Evolutionary conservation across 2,329 filamentous ascomycete genomes (phyloP), one percentile per base, ranked within the genome.

Genomic region (Botrytis fabae): DNA sequence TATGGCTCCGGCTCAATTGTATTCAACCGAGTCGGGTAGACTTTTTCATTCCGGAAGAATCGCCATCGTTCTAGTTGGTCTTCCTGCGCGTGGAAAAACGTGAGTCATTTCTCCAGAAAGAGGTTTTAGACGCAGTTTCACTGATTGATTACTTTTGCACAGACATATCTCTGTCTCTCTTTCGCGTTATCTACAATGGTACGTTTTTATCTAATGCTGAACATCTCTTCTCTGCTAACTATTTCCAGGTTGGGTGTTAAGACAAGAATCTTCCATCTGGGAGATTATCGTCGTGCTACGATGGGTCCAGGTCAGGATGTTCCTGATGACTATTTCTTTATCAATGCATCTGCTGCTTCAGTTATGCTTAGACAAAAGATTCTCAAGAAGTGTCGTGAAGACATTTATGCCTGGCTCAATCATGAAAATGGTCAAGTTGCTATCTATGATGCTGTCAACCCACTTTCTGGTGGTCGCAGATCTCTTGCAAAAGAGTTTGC

Each of bases 381-480:
- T 70, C 86, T 99, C 32, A 97, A 98, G 84, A 97, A 97, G 81
- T 99, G 96, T 78, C 91, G 96, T 74, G 95, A 98, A 81, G 96
- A 99, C 80, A 98, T 99, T 73, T 97, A 98, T 80, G 91, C 92
- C 72, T 99, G 97, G 86, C 85, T 99, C 62, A 97, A 98, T 79
- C 93, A 98, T 78, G 96, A 98, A 80, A 98, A 98, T 78, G 96
- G 96, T 20, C 96, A 99, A 81, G 95, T 99, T 72, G 96, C 96
- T 72, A 98, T 99, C 74, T 99, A 98, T 81, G 96, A 99, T 83
- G 96, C 97, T 42, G 97, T 99, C 28, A 99, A 99, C 79, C 95
- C 95, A 7, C 91, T 96, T 32, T 91, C 93, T 32, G 90, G 88
- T 73, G 95, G 94, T 25, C 90, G 96, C 64, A 89, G 92, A 72